Evolutionary conservation across 805 yeast species (phyloP), one percentile per base, ranked within the genome.

Genomic region (Komagataella kurtzmanii): DNA sequence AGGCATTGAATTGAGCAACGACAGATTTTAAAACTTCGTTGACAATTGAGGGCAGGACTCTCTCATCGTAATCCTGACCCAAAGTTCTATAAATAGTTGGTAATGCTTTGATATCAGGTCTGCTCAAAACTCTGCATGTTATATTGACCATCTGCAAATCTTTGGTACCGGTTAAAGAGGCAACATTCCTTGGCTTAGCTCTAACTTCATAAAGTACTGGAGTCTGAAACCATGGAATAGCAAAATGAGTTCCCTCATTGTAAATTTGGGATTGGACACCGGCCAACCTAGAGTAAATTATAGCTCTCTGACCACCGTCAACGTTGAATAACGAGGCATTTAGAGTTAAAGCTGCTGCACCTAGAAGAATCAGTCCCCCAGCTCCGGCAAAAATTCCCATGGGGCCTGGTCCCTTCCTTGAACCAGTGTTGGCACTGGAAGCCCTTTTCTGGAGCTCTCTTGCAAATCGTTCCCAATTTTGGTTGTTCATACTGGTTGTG

Each of bases 301-400:
- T 90, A 17, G 97, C 99, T 64, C 99, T 77, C 68, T 91, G 98
- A 69, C 99, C 99, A 80, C 99, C 99, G 68, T 93, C 98, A 54
- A 93, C 99, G 65, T 83, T 85, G 70, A 82, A 85, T 43, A 85
- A 69, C 1, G 89, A 73, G 45, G 79, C 70, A 58, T 81, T 79
- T 44, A 77, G 56, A 23, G 75, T 63, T 46, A 78, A 50, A 2
- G 80, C 77, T 53, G 80, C 83, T 51, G 79, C 82, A 51, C 82
- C 85, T 3, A 83, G 63, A 5, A 79, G 57, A 1, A 83, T 53
- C 18, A 83, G 58, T 3, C 87, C 86, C 44, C 85, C 85, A 18
- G 76, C 58, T 5, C 88, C 89, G 18, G 82, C 77, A 61, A 82
- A 73, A 36, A 79, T 65, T 17, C 82, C 81, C 24, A 71, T 67